Evolutionary conservation across 257 asterid species (phyloP), one percentile per base, ranked within the genome.

Genomic region (Jasminum sambac): DNA sequence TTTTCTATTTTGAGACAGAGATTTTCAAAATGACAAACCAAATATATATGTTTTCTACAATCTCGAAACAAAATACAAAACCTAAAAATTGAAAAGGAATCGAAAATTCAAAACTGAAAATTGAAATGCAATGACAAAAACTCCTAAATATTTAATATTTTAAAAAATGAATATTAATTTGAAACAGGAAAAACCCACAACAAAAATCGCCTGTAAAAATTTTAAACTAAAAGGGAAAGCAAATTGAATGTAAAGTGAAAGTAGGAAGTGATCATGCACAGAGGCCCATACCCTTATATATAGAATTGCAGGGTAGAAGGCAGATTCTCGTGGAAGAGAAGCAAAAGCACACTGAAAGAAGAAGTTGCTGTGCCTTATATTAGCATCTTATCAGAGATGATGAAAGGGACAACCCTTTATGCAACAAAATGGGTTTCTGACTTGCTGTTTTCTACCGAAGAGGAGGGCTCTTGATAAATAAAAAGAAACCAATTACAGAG

Each of bases 181-280:
- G 43, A 79, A 81, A 80, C 76, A 78, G 82, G 77, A 66, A 79
- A 80, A 86, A 83, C 81, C 84, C 79, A 74, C 83, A 86, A 86
- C 90, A 90, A 71, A 90, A 92, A 87, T 80, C 92, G 81, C 98
- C 95, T 90, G 95, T 87, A 78, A 81, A 81, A 80, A 74, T 57
- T 3, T 16, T 4, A 50, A 83, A 81, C 84, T 21, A 84, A 78
- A 86, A 82, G 5, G 77, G 93, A 81, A 87, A 84, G 46, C 30
- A 80, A 75, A 87, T 71, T 85, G 75, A 88, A 82, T 81, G 69
- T 64, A 84, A 88, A 84, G 88, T 70, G 72, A 66, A 55, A 3
- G 26, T 55, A 59, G 64, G 72, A 38, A 41, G 40, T 70, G 59
- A 50, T 55, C 21, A 46, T 8, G 64, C 25, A 63, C 24, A 63